Percentiles rank a stretch among this genome's conserved stretches.
Conservation (phyloP, 1,284 basidiomycete genomes). For the Cutaneotrichosporon cutaneum region DNA sequence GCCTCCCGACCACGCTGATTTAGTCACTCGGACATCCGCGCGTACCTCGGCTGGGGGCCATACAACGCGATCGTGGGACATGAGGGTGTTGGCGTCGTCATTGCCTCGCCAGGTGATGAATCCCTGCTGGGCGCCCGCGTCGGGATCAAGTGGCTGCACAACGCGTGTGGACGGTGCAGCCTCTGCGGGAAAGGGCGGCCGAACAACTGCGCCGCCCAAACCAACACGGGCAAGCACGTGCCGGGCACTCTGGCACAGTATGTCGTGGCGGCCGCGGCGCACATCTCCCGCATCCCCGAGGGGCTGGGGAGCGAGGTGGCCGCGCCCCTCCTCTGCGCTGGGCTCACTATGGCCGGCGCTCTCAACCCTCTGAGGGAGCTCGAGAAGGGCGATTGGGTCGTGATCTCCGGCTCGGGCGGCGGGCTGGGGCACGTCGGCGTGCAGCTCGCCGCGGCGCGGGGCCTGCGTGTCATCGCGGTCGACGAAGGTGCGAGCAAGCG, state of each 20-base stretch:
- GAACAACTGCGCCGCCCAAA: slow-evolving; percentile 65
- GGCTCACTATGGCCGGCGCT: slow-evolving; percentile 48
- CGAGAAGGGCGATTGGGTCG: slow-evolving; percentile 72
- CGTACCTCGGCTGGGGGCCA: slow-evolving; percentile 53
- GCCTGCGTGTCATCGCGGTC: slow-evolving; percentile 74
- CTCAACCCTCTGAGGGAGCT: neutral
- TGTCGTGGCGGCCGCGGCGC: slow-evolving; percentile 57
- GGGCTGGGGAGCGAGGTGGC: slow-evolving; percentile 66
- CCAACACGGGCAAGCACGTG: slow-evolving; percentile 61
- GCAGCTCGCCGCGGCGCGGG: slow-evolving; percentile 71
- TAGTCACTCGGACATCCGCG: slow-evolving; percentile 64
- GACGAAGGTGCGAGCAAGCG: slow-evolving; percentile 67
- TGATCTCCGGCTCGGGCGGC: slow-evolving; percentile 59
- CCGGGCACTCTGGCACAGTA: slow-evolving; percentile 62
- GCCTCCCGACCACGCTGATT: neutral
- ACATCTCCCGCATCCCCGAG: slow-evolving; percentile 73
- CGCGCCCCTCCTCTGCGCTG: slow-evolving; percentile 80
- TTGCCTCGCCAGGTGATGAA: slow-evolving; percentile 65
- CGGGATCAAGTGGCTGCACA: slow-evolving; percentile 74
- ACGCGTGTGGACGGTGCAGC: slow-evolving; percentile 69
- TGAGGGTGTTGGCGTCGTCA: slow-evolving; percentile 57
- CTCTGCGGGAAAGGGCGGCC: slow-evolving; percentile 62
- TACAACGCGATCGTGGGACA: slow-evolving; percentile 62
- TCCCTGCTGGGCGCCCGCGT: slow-evolving; percentile 44
- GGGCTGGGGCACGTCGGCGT: slow-evolving; percentile 59